A percentile compares a stretch with the other conserved stretches of the same genome.
Conservation (phyloP, 352 stramenopile species). For the Globisporangium abappressorium region DNA sequence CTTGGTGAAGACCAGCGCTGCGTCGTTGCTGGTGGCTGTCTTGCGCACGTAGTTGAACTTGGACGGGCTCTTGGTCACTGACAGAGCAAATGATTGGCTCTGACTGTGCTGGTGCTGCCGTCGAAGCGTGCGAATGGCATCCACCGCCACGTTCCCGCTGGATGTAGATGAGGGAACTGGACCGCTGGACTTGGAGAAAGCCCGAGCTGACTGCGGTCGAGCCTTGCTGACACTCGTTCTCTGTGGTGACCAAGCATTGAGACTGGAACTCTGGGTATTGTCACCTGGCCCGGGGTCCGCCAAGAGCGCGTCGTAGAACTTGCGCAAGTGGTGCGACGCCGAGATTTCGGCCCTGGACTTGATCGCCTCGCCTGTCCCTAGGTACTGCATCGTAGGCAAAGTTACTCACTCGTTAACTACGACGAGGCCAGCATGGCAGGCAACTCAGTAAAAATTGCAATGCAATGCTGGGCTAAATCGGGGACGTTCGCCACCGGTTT, state of each 20-base stretch:
- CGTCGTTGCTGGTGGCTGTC: not conserved
- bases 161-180: not conserved
- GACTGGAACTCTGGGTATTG: not conserved
- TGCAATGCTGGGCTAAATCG: too few relatives aligned
- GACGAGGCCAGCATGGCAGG: not conserved
- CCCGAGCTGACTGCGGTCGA: slow-evolving; percentile 18
- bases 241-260: not conserved
- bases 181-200: not conserved
- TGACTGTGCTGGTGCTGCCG: slow-evolving; percentile 8
- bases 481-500: too few relatives aligned
- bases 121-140: slow-evolving; percentile 23
- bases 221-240: not conserved
- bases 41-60: slow-evolving; percentile 7
- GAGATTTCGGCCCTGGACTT: slow-evolving; percentile 30
- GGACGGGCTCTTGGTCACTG: slow-evolving; percentile 4
- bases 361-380: slow-evolving; percentile 3
- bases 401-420: too few relatives aligned
- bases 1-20: slow-evolving; percentile 16
- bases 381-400: not conserved
- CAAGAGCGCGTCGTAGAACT: slow-evolving; percentile 24
- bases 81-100: not conserved
- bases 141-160: slow-evolving; percentile 7
- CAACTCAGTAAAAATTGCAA: too few relatives aligned
- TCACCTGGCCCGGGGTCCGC: not conserved
- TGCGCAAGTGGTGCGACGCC: slow-evolving; percentile 28